Evolutionary conservation across 208 protist species (phyloP).

Genomic region (Trypanosoma grayi): DNA sequence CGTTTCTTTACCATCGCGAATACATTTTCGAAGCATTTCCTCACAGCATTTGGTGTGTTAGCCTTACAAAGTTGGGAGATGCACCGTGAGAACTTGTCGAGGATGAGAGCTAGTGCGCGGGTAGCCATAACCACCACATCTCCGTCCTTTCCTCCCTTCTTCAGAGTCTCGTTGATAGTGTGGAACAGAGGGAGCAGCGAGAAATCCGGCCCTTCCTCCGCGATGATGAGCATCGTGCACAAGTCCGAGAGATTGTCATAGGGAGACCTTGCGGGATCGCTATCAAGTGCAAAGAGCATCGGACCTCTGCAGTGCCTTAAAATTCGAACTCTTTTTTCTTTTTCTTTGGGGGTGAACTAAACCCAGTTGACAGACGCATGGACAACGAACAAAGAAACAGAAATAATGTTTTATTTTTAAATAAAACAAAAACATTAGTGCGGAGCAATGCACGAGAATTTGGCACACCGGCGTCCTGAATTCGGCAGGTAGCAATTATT

Average conservation of each 20-base stretch:
- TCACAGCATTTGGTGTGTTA: slow-evolving; percentile 10
- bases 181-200: slow-evolving; percentile 30
- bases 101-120: slow-evolving; percentile 56
- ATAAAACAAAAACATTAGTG: too few species aligned
- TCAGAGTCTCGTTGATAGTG: slow-evolving; percentile 28
- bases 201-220: slow-evolving; percentile 26
- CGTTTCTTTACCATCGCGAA: slow-evolving; percentile 29
- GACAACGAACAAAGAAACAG: too few species aligned
- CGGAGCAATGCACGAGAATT: too few species aligned
- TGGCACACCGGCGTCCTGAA: too few species aligned
- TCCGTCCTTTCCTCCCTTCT: slow-evolving; percentile 34
- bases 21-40: slow-evolving; percentile 6
- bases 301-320: too few species aligned
- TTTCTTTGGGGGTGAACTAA: too few species aligned
- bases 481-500: too few species aligned
- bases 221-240: slow-evolving; percentile 48
- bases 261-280: slow-evolving; percentile 5
- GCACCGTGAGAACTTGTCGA: slow-evolving; percentile 58
- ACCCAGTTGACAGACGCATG: too few species aligned
- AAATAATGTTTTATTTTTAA: too few species aligned
- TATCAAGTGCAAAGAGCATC: slow-evolving; percentile 15
- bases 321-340: too few species aligned
- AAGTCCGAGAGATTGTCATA: slow-evolving; percentile 48
- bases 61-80: slow-evolving; percentile 10
- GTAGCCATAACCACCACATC: slow-evolving; percentile 73